Conservation (phyloP, 805 yeast species). For the Myxozyma vanderwaltii region DNA sequence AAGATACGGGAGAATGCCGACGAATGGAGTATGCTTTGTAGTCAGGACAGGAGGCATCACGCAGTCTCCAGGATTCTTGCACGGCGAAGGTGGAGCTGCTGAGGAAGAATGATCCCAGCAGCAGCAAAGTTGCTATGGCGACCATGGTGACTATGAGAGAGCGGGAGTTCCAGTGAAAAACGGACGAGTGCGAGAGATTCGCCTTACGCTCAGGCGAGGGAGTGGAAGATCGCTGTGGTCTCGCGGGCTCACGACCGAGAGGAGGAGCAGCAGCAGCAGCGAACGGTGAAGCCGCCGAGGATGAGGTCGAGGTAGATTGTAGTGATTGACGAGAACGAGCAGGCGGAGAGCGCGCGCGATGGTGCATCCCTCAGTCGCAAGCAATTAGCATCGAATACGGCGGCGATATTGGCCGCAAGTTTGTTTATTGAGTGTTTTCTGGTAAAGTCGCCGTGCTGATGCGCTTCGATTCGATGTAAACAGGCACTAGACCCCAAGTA, state of each 20-base stretch:
- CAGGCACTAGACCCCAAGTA: neutral
- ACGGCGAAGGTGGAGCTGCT: conserved; percentile 16
- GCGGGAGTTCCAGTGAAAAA: neutral
- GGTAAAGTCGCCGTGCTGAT: neutral
- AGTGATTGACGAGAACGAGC: conserved; percentile 9
- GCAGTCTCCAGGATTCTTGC: conserved; percentile 28
- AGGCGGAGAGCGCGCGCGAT: conserved; percentile 28
- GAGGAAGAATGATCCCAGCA: conserved; percentile 8
- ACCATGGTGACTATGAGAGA: neutral
- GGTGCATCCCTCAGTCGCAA: conserved; percentile 18
- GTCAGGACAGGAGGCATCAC: conserved; percentile 33
- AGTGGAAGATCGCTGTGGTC: neutral
- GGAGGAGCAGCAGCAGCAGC: neutral
- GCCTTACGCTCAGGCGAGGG: conserved; percentile 14
- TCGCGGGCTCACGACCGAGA: neutral
- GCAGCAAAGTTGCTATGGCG: conserved; percentile 6
- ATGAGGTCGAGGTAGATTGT: neutral
- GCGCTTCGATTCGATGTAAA: neutral
- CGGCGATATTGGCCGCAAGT: neutral
- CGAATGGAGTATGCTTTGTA: conserved; percentile 30
- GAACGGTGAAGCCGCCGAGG: conserved; percentile 5
- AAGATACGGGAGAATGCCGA: conserved; percentile 29
- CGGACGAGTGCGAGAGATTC: neutral
- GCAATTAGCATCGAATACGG: neutral
- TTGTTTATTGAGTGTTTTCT: neutral